Evolutionary conservation across 495 filamentous ascomycete species (phyloP).

Genomic region (Penicillium soppii): DNA sequence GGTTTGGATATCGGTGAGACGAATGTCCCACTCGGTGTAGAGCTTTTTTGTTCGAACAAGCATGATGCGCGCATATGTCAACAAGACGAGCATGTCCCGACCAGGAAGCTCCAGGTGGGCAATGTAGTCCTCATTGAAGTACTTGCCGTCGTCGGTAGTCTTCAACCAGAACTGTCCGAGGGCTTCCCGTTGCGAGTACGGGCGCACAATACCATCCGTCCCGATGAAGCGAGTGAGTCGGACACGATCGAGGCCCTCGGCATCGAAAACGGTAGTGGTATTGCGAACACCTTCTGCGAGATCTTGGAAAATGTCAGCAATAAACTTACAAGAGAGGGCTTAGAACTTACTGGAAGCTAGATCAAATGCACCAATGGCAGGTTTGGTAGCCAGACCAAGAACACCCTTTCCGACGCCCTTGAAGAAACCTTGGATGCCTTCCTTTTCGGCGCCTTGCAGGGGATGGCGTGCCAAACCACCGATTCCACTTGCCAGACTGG

Average conservation of each 20-base stretch:
- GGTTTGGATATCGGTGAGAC: slow-evolving; percentile 92
- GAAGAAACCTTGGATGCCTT: slow-evolving; percentile 89
- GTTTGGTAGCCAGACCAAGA: slow-evolving; percentile 89
- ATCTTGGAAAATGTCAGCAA: slow-evolving; percentile 44
- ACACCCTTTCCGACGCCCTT: slow-evolving; percentile 97
- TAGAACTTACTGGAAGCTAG: slow-evolving; percentile 71
- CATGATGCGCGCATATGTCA: slow-evolving; percentile 91
- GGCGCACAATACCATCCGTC: slow-evolving; percentile 87
- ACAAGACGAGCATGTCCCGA: slow-evolving; percentile 90
- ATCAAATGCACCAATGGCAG: slow-evolving; percentile 94
- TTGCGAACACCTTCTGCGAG: slow-evolving; percentile 96
- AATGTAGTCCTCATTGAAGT: slow-evolving; percentile 96
- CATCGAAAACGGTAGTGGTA: slow-evolving; percentile 97
- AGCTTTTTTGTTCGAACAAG: slow-evolving; percentile 82
- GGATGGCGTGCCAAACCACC: slow-evolving; percentile 91
- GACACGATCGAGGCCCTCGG: slow-evolving; percentile 89
- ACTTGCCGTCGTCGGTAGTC: slow-evolving; percentile 93
- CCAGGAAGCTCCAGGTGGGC: slow-evolving; percentile 89
- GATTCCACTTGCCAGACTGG: slow-evolving; percentile 86
- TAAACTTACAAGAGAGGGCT: not conserved
- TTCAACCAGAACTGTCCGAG: slow-evolving; percentile 99
- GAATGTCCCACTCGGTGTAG: slow-evolving; percentile 90
- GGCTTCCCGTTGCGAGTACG: slow-evolving; percentile 93
- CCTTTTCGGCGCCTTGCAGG: slow-evolving; percentile 92
- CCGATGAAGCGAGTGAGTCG: slow-evolving; percentile 89